A percentile compares a stretch with the other conserved stretches of the same genome.
These are phyloP conservation scores for Fistulinella prunicolor DNA, from an alignment of 768 basidiomycete species.

Conservation along the genomic window DNA sequence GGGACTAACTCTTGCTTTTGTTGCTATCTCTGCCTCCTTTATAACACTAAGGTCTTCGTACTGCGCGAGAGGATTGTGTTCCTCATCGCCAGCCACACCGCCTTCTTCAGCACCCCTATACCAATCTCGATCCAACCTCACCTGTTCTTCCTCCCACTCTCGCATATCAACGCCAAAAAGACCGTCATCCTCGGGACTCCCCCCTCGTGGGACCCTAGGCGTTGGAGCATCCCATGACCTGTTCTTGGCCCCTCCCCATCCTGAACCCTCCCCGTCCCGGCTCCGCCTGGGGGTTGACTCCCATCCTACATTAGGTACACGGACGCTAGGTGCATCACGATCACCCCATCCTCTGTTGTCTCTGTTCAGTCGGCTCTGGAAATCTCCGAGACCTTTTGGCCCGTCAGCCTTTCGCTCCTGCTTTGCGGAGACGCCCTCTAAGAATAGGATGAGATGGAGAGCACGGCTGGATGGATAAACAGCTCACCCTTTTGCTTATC, in stretches of 20 bases:
- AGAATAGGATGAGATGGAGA: not conserved
- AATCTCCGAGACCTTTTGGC: constrained; percentile 85
- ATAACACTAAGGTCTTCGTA: constrained; percentile 79
- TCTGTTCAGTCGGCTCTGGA: constrained; percentile 88
- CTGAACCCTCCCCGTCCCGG: constrained; percentile 52
- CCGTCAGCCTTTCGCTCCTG: constrained; percentile 55
- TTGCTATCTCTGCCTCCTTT: constrained; percentile 73
- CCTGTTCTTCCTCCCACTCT: constrained; percentile 98
- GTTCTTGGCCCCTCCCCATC: constrained; percentile 57
- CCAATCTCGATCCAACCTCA: constrained; percentile 92
- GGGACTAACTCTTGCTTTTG: constrained; percentile 63
- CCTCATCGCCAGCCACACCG: constrained; percentile 81
- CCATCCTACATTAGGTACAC: constrained; percentile 92
- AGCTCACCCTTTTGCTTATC: constrained; percentile 65
- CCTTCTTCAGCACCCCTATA: constrained; percentile 91
- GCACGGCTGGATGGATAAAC: not conserved
- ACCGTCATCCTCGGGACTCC: constrained; percentile 67
- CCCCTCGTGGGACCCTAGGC: constrained; percentile 62
- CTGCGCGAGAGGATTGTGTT: constrained; percentile 88
- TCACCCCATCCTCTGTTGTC: constrained; percentile 51
- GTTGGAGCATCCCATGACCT: constrained; percentile 84
- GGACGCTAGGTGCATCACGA: constrained; percentile 71
- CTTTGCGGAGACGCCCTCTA: constrained; percentile 70
- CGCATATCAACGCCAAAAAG: constrained; percentile 66
- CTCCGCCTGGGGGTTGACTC: constrained; percentile 80